These are phyloP conservation scores for Fusarium albidum DNA, from an alignment of 2,329 filamentous ascomycete genomes.

Conservation along the genomic window DNA sequence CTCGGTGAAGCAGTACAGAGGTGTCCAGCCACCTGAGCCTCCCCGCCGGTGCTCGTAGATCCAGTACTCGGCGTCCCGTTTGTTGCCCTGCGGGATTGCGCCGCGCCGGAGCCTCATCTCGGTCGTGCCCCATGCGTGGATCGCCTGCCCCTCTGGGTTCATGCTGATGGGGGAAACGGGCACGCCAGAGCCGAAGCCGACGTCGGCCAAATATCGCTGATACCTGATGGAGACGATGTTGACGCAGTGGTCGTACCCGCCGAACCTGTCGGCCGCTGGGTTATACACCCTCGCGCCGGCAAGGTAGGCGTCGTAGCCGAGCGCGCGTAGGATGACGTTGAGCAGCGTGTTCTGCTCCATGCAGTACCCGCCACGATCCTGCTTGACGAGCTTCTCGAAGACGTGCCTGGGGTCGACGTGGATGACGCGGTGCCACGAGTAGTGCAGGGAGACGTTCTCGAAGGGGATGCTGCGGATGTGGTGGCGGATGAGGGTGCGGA, in stretches of 20 bases:
- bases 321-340: slow-evolving; percentile 53
- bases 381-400: slow-evolving; percentile 52
- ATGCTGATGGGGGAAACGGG: slow-evolving; percentile 46
- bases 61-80: slow-evolving; percentile 48
- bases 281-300: slow-evolving; percentile 54
- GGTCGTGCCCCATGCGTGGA: slow-evolving; percentile 53
- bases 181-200: slow-evolving; percentile 65
- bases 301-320: slow-evolving; percentile 60
- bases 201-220: slow-evolving; percentile 61
- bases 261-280: slow-evolving; percentile 18
- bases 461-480: slow-evolving; percentile 62
- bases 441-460: slow-evolving; percentile 63
- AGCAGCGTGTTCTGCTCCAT: slow-evolving; percentile 59
- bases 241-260: slow-evolving; percentile 59
- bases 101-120: slow-evolving; percentile 52
- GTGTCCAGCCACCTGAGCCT: slow-evolving; percentile 49
- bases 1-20: slow-evolving; percentile 61
- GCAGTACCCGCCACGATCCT: slow-evolving; percentile 58
- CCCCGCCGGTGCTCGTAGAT: slow-evolving; percentile 43
- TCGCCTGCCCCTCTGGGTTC: slow-evolving; percentile 27
- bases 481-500: slow-evolving; percentile 44
- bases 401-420: slow-evolving; percentile 51
- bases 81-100: slow-evolving; percentile 42
- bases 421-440: slow-evolving; percentile 48
- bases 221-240: slow-evolving; percentile 63